These are phyloP conservation scores for Tetramitus jugosus DNA, from an alignment of 208 protist genomes.

Conservation along the genomic window DNA sequence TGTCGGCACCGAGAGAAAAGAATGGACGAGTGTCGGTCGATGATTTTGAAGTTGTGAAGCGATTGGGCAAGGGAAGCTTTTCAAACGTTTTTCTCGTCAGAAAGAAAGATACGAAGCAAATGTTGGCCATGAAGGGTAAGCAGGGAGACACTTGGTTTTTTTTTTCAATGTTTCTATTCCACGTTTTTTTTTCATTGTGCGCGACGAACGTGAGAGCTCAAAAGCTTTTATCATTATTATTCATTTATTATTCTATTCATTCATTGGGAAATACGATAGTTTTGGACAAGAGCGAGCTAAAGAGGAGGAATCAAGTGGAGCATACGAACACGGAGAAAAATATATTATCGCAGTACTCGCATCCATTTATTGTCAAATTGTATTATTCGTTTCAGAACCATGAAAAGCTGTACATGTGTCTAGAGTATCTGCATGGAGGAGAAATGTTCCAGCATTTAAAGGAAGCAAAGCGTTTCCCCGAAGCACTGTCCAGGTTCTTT, in stretches of 20 bases:
- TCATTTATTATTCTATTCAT: too few species aligned
- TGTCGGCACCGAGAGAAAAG: too few species aligned
- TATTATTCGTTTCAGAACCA: conserved; percentile 45
- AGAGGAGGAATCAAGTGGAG: conserved; percentile 35
- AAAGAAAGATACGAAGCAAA: conserved; percentile 33
- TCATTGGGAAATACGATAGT: too few species aligned
- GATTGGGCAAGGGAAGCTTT: conserved; percentile 81
- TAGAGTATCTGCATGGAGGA: conserved; percentile 44
- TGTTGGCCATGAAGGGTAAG: conserved; percentile 58
- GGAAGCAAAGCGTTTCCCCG: conserved; percentile 56
- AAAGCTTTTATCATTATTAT: too few species aligned
- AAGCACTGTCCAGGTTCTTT: conserved; percentile 71
- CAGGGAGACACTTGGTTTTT: too few species aligned
- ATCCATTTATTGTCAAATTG: conserved; percentile 55
- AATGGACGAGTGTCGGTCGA: conserved; percentile 34
- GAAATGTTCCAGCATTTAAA: conserved; percentile 83
- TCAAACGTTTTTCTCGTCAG: conserved; percentile 81
- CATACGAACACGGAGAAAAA: conserved; percentile 54
- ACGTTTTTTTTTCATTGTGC: too few species aligned
- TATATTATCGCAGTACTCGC: conserved; percentile 27
- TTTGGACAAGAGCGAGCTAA: background rate
- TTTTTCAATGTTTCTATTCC: too few species aligned
- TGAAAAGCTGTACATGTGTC: conserved; percentile 42
- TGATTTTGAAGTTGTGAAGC: conserved; percentile 73
- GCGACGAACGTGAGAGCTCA: too few species aligned